phyloP scores from a whole-genome alignment of 2,329 filamentous ascomycete genomes.

The Grosmannia huntii region DNA sequence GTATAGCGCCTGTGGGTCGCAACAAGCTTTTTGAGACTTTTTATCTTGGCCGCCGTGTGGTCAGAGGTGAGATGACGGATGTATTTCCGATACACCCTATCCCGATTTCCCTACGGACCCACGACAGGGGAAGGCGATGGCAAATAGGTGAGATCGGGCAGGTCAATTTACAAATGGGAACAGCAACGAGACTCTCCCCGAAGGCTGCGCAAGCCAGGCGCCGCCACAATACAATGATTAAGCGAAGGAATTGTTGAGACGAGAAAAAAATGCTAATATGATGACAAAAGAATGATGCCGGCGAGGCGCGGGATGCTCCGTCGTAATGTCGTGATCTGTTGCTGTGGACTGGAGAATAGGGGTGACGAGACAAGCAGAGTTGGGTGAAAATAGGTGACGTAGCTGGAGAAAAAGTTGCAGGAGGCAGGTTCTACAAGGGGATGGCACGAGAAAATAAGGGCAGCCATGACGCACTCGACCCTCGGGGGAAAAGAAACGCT shows the following conservation, averaged over 20 bases:
- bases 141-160: neutral
- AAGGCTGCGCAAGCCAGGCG: neutral
- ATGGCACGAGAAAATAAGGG: slow-evolving; percentile 2
- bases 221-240: neutral
- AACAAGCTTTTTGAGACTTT: neutral
- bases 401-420: slow-evolving; percentile 13
- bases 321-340: neutral
- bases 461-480: slow-evolving; percentile 5
- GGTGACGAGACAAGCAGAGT: neutral
- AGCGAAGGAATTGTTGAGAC: neutral
- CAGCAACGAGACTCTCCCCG: neutral
- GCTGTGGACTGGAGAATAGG: neutral
- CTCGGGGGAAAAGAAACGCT: neutral
- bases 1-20: neutral
- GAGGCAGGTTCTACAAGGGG: slow-evolving; percentile 2
- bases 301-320: neutral
- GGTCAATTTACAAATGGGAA: slow-evolving; percentile 1
- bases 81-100: no score
- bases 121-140: no score
- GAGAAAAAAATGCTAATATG: slow-evolving; percentile 3
- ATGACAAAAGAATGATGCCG: neutral
- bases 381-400: slow-evolving; percentile 11
- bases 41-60: neutral
- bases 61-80: neutral
- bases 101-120: no score